Base-by-base conservation (phyloP, 352 stramenopile species). In the Globisporangium barbulae region DNA sequence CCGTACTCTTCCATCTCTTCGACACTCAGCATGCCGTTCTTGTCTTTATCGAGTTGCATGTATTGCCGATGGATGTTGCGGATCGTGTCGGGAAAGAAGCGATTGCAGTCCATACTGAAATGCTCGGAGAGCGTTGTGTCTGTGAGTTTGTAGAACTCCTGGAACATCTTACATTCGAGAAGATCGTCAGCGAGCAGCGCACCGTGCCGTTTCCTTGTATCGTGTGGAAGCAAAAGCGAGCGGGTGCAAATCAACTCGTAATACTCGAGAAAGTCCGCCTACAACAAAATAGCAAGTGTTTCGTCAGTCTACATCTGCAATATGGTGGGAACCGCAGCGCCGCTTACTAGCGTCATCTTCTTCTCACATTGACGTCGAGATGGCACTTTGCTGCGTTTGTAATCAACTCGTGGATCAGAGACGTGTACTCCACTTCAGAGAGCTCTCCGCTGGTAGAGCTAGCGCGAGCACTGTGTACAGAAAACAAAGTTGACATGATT, bases 171-270 rank as follows among this genome's bases (percentile, higher is more conserved):
- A 35, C 74, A 82, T 45, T 70, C 71, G 0, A 69, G 35, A 30
- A 91, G 59, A 30, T 73, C 70, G 42, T 78, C 60, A 31, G 80
- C 70, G n/a, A 82, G 61, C 19, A 88, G 33, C 0, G 59, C 52
- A 33, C 61, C 64, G 17, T 45, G 64, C 25, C 66, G 56, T 15
- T 68, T 64, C 10, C 71, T 69, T 3, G 72, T 37, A 5, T 83
- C 71, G 48, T 89, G 76, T 17, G 72, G 81, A n/a, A 88, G 69
- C 12, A 89, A 53, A 21, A 91, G 48, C 45, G 74, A 71, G 3
- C 81, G 81, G 1, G 72, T 70, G 64, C 73, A 88, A 48, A 89
- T 91, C 28, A 89, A 66, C 30, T 84, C 53, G 53, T 85, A 91
- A 64, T 88, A 89, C 22, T 83, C 58, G 17, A 59, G 25, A 25